Percentiles rank a stretch among this genome's conserved stretches.
Evolutionary conservation across 1,284 basidiomycete genomes (phyloP).

Genomic region (Leccinum huronense): DNA sequence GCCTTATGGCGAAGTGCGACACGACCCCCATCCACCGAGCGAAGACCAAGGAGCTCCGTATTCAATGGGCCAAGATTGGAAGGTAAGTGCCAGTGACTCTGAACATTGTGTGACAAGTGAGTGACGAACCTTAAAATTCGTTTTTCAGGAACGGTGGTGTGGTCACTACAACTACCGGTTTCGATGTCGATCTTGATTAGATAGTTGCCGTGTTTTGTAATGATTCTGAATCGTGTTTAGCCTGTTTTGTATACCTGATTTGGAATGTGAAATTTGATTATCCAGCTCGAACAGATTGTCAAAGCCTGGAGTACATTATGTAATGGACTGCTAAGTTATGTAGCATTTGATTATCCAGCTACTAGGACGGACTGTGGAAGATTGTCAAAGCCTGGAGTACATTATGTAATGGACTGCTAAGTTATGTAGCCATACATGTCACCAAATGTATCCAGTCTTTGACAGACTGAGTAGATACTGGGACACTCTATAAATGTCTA

Average conservation of each 20-base stretch:
- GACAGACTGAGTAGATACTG: no score
- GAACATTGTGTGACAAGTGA: not conserved
- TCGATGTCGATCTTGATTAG: constrained; percentile 5
- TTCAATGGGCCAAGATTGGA: constrained; percentile 1
- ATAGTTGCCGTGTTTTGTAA: not conserved
- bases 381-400: no score
- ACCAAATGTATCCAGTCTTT: no score
- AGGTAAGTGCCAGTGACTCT: not conserved
- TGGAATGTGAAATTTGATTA: not conserved
- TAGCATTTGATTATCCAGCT: no score
- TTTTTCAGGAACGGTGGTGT: constrained; percentile 1
- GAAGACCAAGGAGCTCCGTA: constrained; percentile 7
- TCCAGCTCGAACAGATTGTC: no score
- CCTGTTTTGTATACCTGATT: not conserved
- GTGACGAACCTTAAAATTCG: not conserved
- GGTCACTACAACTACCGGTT: not conserved
- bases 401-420: no score
- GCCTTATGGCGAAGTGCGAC: constrained; percentile 11
- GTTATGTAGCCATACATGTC: no score
- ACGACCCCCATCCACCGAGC: constrained; percentile 5
- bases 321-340: no score
- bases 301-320: no score
- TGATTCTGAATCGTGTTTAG: not conserved
- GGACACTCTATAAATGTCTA: not conserved
- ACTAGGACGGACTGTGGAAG: no score